phyloP scores from a whole-genome alignment of 768 basidiomycete genomes.

The Flagelloscypha sp. region DNA sequence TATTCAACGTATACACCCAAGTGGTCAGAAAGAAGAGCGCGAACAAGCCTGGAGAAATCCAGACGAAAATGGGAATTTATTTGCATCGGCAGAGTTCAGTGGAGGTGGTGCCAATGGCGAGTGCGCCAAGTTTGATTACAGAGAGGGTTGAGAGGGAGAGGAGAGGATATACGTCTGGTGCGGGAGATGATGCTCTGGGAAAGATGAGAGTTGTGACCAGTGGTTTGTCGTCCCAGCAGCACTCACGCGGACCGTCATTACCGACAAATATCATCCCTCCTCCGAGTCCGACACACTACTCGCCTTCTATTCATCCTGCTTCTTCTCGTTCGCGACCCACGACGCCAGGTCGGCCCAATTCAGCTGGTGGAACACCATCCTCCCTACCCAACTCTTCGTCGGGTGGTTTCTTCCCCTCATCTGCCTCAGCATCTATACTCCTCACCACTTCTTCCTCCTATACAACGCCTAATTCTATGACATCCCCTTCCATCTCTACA shows the following conservation, averaged over 20 bases:
- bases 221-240: slow-evolving; percentile 4
- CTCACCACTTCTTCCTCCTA: slow-evolving; percentile 17
- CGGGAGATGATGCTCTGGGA: not conserved
- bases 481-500: slow-evolving; percentile 6
- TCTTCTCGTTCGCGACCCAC: slow-evolving; percentile 37
- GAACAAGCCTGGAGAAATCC: slow-evolving; percentile 28
- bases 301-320: slow-evolving; percentile 37
- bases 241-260: slow-evolving; percentile 24
- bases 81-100: slow-evolving; percentile 78
- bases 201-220: not conserved
- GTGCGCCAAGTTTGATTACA: slow-evolving; percentile 26
- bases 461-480: slow-evolving; percentile 10
- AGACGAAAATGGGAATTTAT: slow-evolving; percentile 86
- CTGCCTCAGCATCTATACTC: slow-evolving; percentile 12
- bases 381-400: slow-evolving; percentile 16
- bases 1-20: slow-evolving; percentile 87
- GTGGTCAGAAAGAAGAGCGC: slow-evolving; percentile 71
- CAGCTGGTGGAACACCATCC: slow-evolving; percentile 15
- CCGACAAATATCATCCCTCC: slow-evolving; percentile 23
- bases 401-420: slow-evolving; percentile 1
- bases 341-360: slow-evolving; percentile 6
- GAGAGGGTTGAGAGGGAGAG: too few species aligned
- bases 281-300: slow-evolving; percentile 28
- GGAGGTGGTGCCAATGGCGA: slow-evolving; percentile 71
- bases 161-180: not conserved